Conservation (phyloP, 345 rosid genomes). For the Conringia planisiliqua region DNA sequence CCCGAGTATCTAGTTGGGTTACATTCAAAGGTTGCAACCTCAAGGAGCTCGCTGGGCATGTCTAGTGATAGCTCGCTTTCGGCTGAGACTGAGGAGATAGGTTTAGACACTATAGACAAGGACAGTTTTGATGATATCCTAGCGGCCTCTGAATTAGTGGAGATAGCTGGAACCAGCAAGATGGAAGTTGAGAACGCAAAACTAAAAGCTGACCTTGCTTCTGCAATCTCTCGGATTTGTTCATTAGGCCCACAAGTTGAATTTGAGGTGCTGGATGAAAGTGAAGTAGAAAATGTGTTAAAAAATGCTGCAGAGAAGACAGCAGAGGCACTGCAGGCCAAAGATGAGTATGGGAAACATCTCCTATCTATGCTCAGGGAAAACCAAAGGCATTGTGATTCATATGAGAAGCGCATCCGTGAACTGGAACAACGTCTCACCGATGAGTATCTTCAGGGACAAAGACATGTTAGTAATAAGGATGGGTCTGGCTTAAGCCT, state of each 20-base stretch:
- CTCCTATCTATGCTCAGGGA: conserved; percentile 70
- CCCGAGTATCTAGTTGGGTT: conserved; percentile 70
- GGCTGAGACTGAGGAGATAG: conserved; percentile 51
- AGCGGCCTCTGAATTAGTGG: conserved; percentile 64
- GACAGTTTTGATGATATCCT: conserved; percentile 52
- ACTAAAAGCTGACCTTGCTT: conserved; percentile 97
- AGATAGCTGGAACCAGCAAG: conserved; percentile 93
- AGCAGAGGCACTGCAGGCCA: conserved; percentile 76
- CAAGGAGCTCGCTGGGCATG: conserved; percentile 57
- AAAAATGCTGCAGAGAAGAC: conserved; percentile 80
- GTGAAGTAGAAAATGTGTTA: conserved; percentile 48
- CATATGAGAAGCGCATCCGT: conserved; percentile 91
- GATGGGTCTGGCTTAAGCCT: conserved; percentile 43
- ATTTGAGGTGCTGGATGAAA: conserved; percentile 64
- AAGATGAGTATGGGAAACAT: conserved; percentile 74
- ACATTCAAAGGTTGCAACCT: conserved; percentile 47
- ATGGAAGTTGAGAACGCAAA: conserved; percentile 96
- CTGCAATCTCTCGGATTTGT: conserved; percentile 76
- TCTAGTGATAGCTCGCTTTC: conserved; percentile 65
- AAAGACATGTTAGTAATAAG: conserved; percentile 50
- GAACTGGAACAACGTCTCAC: conserved; percentile 88
- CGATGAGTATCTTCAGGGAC: conserved; percentile 59
- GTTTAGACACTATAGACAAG: conserved; percentile 42
- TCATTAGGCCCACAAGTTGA: conserved; percentile 61
- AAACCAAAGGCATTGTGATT: conserved; percentile 70